Percentiles rank a stretch among this genome's conserved stretches.
These are phyloP conservation scores for Exophiala bonariae DNA, from an alignment of 2,329 filamentous ascomycete genomes.

Conservation along the genomic window DNA sequence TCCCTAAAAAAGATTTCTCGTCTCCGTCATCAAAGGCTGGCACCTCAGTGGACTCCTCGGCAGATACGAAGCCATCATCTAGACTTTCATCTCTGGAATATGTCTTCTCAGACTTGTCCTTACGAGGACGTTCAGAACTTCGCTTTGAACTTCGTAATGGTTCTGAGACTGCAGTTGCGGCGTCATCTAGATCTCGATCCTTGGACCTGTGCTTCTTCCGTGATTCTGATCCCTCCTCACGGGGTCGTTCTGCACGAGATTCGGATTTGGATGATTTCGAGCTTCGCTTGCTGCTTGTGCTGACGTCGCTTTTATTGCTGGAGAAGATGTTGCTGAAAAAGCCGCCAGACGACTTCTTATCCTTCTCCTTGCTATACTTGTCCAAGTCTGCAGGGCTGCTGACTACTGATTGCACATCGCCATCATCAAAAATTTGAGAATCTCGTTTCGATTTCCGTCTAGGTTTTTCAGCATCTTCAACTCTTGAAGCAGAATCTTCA, in stretches of 20 bases:
- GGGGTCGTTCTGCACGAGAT: conserved; percentile 37
- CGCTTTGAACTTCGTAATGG: conserved; percentile 7
- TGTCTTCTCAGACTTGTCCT: conserved; percentile 35
- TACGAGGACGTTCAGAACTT: conserved; percentile 6
- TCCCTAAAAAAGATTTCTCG: conserved; percentile 63
- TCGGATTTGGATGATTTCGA: conserved; percentile 39
- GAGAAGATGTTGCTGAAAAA: conserved; percentile 40
- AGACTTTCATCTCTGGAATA: conserved; percentile 26
- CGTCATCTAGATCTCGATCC: conserved; percentile 15
- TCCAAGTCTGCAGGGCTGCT: conserved; percentile 17
- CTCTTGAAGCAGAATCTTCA: conserved; percentile 36
- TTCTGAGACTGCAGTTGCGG: conserved; percentile 9
- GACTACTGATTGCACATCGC: conserved; percentile 15
- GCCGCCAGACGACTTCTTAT: conserved; percentile 32
- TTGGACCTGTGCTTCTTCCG: conserved; percentile 29
- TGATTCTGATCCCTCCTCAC: conserved; percentile 36
- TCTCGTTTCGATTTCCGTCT: conserved; percentile 32
- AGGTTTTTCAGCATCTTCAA: conserved; percentile 34
- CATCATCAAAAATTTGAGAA: conserved; percentile 27
- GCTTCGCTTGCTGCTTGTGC: conserved; percentile 27
- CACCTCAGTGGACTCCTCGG: conserved; percentile 18
- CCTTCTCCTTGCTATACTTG: conserved; percentile 36
- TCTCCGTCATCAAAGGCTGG: conserved; percentile 29
- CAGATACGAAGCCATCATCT: conserved; percentile 29
- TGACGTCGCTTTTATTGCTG: conserved; percentile 24